Base-by-base conservation (phyloP, 2,329 filamentous ascomycete species). In the Colletotrichum truncatum region DNA sequence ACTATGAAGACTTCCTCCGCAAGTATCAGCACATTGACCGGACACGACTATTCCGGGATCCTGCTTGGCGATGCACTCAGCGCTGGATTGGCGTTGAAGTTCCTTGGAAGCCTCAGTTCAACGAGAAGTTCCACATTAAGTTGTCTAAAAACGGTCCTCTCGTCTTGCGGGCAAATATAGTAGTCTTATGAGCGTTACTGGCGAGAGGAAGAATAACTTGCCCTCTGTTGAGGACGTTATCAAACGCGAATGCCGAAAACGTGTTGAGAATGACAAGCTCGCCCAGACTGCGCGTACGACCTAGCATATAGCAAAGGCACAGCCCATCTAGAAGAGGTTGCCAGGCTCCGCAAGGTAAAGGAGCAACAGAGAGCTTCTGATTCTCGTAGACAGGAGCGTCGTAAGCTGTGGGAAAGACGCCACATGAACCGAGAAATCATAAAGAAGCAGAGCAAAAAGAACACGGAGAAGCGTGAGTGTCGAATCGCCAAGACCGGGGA, bases 31-130 rank as follows among this genome's bases (percentile, higher is more conserved):
- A 84, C 68, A 85, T 90, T 56, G 87, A 90, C 70, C 82, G 87
- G 12, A 90, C 88, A 0, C 81, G 88, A 1, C 82, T 91, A 16
- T 90, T 90, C 74, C 79, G 84, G 25, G 84, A 87, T 18, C 74
- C 78, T 2, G 82, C 86, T 65, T 91, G 88, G 88, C 81, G 83
- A 43, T 82, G 85, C 53, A 84, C 82, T 14, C 84, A 87, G 57
- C 83, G 84, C 63, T 90, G 87, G 87, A 86, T 89, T 49, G 86
- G 85, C 2, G 82, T 89, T 9, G 83, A 87, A 30, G 87, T 90
- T 1, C 85, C 87, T 0, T 90, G 87, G 87, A 87, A 85, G 71
- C 77, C 84, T 1, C 82, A 88, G 56, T 90, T 88, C 72, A 85
- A 88, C 69, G 82, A 88, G 64, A 88, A 87, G 71, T 90, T 89